A percentile compares a stretch with the other conserved stretches of the same genome.
phyloP scores from a whole-genome alignment of 108 stramenopile genomes.

The Cyclotella atomus region DNA sequence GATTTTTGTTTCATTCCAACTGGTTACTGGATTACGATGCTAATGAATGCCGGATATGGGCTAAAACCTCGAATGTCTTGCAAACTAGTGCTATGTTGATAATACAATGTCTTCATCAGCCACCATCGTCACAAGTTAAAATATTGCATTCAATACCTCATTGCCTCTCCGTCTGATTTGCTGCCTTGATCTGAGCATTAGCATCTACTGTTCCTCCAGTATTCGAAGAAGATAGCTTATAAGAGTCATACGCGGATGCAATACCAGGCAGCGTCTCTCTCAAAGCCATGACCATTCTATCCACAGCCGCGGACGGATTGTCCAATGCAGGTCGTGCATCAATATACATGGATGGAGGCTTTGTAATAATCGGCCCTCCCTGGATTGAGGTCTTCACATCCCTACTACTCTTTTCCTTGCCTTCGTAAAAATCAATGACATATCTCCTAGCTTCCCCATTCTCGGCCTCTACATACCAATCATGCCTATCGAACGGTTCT shows the following conservation, averaged over 20 bases:
- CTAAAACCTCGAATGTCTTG: too few species aligned
- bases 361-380: neutral
- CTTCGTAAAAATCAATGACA: conserved; percentile 96
- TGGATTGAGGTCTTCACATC: neutral
- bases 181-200: neutral
- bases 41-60: too few species aligned
- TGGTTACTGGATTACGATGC: too few species aligned
- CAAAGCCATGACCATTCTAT: conserved; percentile 67
- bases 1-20: too few species aligned
- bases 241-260: conserved; percentile 45
- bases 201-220: neutral
- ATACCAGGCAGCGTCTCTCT: conserved; percentile 79
- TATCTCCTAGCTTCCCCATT: conserved; percentile 75
- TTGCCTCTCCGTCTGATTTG: neutral
- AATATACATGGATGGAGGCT: conserved; percentile 79
- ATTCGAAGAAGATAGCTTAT: conserved; percentile 12
- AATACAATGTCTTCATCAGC: too few species aligned
- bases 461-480: conserved; percentile 91
- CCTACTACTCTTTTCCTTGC: conserved; percentile 38
- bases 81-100: too few species aligned
- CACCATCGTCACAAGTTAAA: too few species aligned
- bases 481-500: conserved; percentile 96
- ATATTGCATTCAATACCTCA: neutral
- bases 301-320: conserved; percentile 65
- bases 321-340: conserved; percentile 94